These are phyloP conservation scores for Phaseolus lunatus DNA, from an alignment of 306 rosid species.

Conservation along the genomic window DNA sequence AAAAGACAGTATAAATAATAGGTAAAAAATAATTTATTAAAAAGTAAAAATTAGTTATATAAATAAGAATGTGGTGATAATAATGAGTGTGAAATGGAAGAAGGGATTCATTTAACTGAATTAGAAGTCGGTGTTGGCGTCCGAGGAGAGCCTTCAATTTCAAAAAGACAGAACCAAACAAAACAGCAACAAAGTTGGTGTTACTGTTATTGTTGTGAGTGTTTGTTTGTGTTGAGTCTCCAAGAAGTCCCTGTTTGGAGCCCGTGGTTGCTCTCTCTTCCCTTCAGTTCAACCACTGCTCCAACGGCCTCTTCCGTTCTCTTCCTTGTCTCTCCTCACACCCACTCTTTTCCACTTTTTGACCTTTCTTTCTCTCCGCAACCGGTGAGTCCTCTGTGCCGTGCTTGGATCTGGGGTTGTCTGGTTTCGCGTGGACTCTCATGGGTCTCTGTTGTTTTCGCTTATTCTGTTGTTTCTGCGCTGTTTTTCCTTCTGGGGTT, in stretches of 20 bases:
- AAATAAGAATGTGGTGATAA: not conserved
- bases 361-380: conserved; percentile 36
- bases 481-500: conserved; percentile 48
- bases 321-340: not conserved
- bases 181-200: conserved; percentile 14
- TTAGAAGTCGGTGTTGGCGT: conserved; percentile 51
- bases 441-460: conserved; percentile 43
- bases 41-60: no score
- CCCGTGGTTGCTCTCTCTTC: conserved; percentile 36
- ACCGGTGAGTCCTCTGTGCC: not conserved
- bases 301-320: conserved; percentile 56
- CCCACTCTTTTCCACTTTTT: not conserved
- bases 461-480: conserved; percentile 29
- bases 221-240: conserved; percentile 6
- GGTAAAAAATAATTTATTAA: no score
- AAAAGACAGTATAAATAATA: no score
- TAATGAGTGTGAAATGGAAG: not conserved
- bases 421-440: conserved; percentile 30
- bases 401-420: conserved; percentile 59
- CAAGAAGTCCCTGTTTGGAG: conserved; percentile 35
- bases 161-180: conserved; percentile 37
- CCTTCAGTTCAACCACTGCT: conserved; percentile 62
- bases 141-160: conserved; percentile 57
- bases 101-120: conserved; percentile 32
- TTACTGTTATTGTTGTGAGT: conserved; percentile 15